Evolutionary conservation across 1,284 basidiomycete species (phyloP), one percentile per base, ranked within the genome.

Genomic region (Boletus semigastroideus): DNA sequence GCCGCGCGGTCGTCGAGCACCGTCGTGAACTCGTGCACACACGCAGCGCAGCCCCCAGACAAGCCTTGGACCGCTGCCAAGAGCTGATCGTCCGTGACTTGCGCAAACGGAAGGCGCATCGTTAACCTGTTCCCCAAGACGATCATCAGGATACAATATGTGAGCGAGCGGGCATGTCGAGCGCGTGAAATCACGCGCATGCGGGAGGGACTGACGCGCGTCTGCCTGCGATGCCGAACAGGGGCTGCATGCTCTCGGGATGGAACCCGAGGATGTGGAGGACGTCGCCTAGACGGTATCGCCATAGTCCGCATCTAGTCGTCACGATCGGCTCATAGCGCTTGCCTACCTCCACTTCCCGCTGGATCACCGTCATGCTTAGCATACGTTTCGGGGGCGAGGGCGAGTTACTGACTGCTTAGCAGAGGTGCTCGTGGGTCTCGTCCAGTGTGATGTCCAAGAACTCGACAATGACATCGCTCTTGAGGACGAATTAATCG

Each of bases 231-330:
- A 46, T 48, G 12, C 40, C 51, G 20, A 64, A 49, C 3, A 63
- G 8, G 0, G 60, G 63, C 1, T 43, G 46, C 8, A 42, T 36
- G 2, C 14, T 39, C 14, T 48, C 40, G 2, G 40, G 1, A 19
- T 54, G 40, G 25, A 61, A 63, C 8, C 62, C 64, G 7, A 53
- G 7, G 16, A 65, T 49, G 8, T 42, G 14, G 10, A 66, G 2
- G 5, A 64, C 13, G n/a, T 65, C 64, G 0, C 58, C 62, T 4
- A 64, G 45, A 14, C 27, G 53, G 28, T 66, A 64, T 19, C 64
- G 54, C 64, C 64, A 66, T 31, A 66, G 42, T 3, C 63, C 63
- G 17, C 58, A 49, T 31, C 51, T 49, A 14, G 63, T 64, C 7
- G 61, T 65, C 39, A 59, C 25, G 5, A 59, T 44, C 4, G 53